Base-by-base conservation (phyloP, 1,284 basidiomycete species). In the Xanthoconium separans region DNA sequence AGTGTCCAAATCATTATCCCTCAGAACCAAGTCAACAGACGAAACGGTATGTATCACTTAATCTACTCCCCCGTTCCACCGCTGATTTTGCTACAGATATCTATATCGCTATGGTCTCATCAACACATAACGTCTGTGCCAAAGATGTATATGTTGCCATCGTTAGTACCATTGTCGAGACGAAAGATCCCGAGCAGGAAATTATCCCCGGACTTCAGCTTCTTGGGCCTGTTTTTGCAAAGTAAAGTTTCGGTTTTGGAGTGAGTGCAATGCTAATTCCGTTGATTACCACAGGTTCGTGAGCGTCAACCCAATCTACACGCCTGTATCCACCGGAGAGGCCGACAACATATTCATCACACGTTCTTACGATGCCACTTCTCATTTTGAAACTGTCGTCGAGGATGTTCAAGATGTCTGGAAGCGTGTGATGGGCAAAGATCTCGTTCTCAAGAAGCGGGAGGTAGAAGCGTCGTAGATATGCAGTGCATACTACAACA, bases 101-200 rank as follows among this genome's bases (percentile, higher is more conserved):
- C 71, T 99, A 99, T 79, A 91, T 99, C 66, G 95, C 97, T 9
- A 91, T 92, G 78, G 95, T 99, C 45, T 99, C 96, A 3, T 86
- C 91, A 33, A 94, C 95, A 15, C 97, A 99, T 78, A 98, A 98
- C 66, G 95, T 99, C 61, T 96, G 94, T 62, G 92, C 96, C 7
- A 92, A 93, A 73, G 93, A 95, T 69, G 77, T 98, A 59, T 95
- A 95, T 73, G 84, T 99, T 62, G 97, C 95, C 31, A 98, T 98
- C 63, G 97, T 99, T 60, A 98, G 95, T 61, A 99, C 97, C 31
- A 92, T 99, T 63, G 96, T 99, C 50, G 97, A 99, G 79, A 98
- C 96, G 2, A 83, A 87, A 69, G 87, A 82, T 59, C 97, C 97
- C 33, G 96, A 99, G 74, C 79, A 86, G 36, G 97, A 99, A 77